Conservation (phyloP, 1,284 basidiomycete species). For the Coriolopsis trogii region DNA sequence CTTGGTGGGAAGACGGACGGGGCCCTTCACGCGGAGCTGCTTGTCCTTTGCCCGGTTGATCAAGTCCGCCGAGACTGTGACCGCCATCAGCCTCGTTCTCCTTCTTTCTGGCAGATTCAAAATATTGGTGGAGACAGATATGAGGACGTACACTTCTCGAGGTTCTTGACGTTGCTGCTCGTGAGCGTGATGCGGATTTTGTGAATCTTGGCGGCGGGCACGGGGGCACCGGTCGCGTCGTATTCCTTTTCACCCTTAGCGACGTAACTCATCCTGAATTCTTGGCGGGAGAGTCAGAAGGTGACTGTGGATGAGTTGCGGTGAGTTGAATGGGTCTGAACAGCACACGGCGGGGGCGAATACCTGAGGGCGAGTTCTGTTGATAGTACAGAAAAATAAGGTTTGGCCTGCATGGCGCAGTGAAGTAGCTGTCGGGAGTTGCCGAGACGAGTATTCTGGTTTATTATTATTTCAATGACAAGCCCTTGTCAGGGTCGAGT, state of each 20-base stretch:
- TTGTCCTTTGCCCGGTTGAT: slow-evolving; percentile 99
- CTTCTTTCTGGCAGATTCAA: neutral
- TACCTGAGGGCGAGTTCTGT: slow-evolving; percentile 36
- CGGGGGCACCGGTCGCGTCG: slow-evolving; percentile 87
- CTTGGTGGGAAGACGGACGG: slow-evolving; percentile 99
- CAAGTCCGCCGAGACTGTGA: slow-evolving; percentile 86
- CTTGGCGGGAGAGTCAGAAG: slow-evolving; percentile 71
- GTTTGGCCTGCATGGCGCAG: slow-evolving; percentile 26
- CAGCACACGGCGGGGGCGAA: slow-evolving; percentile 2
- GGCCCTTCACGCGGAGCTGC: slow-evolving; percentile 99
- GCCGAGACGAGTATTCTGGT: neutral
- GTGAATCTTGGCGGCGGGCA: slow-evolving; percentile 92
- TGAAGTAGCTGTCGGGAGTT: slow-evolving; percentile 18
- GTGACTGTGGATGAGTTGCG: slow-evolving; percentile 51
- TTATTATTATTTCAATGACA: too few species aligned
- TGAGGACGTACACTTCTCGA: slow-evolving; percentile 88
- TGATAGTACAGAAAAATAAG: slow-evolving; percentile 36
- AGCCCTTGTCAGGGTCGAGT: too few species aligned
- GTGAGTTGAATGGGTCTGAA: slow-evolving; percentile 6
- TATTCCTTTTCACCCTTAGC: slow-evolving; percentile 99
- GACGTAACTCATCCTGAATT: slow-evolving; percentile 95
- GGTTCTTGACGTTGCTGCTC: slow-evolving; percentile 96
- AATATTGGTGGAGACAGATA: too few species aligned
- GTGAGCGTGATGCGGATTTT: slow-evolving; percentile 99
- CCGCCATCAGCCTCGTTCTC: neutral